These are phyloP conservation scores for Boletus holoroseus DNA, from an alignment of 1,284 basidiomycete genomes.

Conservation along the genomic window DNA sequence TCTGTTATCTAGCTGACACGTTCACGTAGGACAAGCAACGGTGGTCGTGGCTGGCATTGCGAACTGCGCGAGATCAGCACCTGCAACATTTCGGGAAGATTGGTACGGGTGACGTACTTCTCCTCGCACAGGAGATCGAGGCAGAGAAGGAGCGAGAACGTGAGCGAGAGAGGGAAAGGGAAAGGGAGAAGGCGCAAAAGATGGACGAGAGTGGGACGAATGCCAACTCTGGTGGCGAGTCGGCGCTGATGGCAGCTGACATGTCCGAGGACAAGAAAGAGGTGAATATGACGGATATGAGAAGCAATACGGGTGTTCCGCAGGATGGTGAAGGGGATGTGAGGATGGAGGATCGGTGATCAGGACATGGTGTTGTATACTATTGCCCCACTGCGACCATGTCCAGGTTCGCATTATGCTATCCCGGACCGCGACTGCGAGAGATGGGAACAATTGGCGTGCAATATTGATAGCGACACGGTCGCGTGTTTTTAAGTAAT, in stretches of 20 bases:
- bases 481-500: slow-evolving; percentile 19
- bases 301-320: slow-evolving; percentile 8
- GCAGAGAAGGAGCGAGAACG: slow-evolving; percentile 45
- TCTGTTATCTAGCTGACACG: slow-evolving; percentile 7
- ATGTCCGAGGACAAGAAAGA: slow-evolving; percentile 18
- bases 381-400: too few relatives aligned
- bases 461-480: background rate
- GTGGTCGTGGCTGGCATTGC: slow-evolving; percentile 73
- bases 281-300: slow-evolving; percentile 1
- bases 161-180: slow-evolving; percentile 33
- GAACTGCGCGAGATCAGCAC: slow-evolving; percentile 64
- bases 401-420: too few relatives aligned
- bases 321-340: slow-evolving; percentile 45
- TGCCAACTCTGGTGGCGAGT: slow-evolving; percentile 14
- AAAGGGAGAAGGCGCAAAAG: slow-evolving; percentile 33
- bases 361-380: background rate
- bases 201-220: slow-evolving; percentile 31
- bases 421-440: too few relatives aligned
- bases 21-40: slow-evolving; percentile 60
- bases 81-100: slow-evolving; percentile 71
- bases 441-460: background rate
- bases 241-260: background rate
- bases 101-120: slow-evolving; percentile 65
- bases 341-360: slow-evolving; percentile 47
- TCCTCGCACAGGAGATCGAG: slow-evolving; percentile 65